These are phyloP conservation scores for Fraxinus baroniana DNA, from an alignment of 305 asterid genomes.

Conservation along the genomic window DNA sequence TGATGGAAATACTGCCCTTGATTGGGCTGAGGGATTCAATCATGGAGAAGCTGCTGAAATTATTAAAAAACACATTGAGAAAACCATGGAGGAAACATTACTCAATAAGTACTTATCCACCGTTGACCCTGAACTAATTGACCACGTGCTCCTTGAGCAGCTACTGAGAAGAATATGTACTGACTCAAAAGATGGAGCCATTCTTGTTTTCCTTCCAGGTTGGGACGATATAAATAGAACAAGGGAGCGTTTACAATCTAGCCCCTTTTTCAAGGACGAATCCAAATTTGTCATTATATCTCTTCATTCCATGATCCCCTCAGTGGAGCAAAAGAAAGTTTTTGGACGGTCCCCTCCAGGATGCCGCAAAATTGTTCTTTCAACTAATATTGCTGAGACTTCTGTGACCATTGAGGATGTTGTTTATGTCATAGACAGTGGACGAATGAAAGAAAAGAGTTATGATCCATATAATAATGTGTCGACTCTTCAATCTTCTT, in stretches of 20 bases:
- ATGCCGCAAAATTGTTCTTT: conserved; percentile 87
- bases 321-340: conserved; percentile 80
- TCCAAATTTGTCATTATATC: conserved; percentile 59
- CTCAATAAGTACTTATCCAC: conserved; percentile 68
- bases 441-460: conserved; percentile 89
- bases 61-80: conserved; percentile 55
- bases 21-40: conserved; percentile 63
- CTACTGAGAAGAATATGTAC: conserved; percentile 73
- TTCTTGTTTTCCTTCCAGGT: conserved; percentile 93
- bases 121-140: conserved; percentile 70
- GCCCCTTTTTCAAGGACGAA: conserved; percentile 63
- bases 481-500: conserved; percentile 88
- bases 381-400: conserved; percentile 97
- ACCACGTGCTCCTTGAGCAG: conserved; percentile 78
- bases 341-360: conserved; percentile 65
- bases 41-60: conserved; percentile 65
- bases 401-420: conserved; percentile 93
- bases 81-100: conserved; percentile 52
- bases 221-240: conserved; percentile 91
- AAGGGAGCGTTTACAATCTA: conserved; percentile 57
- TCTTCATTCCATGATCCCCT: conserved; percentile 91
- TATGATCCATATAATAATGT: conserved; percentile 92
- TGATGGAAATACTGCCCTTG: conserved; percentile 69
- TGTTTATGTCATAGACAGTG: conserved; percentile 90
- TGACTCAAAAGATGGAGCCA: conserved; percentile 74